Conservation (phyloP, 2,329 filamentous ascomycete genomes). For the Fusarium temperatum region DNA sequence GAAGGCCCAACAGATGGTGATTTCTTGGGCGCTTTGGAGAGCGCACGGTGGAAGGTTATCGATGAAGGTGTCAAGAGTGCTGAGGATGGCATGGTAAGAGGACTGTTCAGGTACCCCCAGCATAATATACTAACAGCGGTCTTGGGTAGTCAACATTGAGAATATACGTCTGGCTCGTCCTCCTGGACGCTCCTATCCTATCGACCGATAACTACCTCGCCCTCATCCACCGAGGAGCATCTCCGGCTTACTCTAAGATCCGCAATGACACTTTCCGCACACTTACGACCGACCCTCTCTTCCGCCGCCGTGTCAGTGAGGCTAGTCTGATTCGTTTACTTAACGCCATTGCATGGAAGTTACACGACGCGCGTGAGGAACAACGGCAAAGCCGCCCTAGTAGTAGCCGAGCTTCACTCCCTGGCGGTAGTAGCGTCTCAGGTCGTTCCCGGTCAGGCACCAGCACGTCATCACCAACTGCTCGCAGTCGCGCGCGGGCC, state of each 20-base stretch:
- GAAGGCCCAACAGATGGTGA: constrained; percentile 82
- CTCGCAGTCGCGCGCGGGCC: constrained; percentile 63
- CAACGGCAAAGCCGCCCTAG: constrained; percentile 52
- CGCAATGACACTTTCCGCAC: constrained; percentile 98
- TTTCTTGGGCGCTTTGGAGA: constrained; percentile 71
- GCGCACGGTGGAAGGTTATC: constrained; percentile 76
- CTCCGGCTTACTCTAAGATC: constrained; percentile 95
- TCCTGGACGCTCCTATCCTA: constrained; percentile 87
- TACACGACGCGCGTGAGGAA: constrained; percentile 78
- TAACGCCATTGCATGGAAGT: constrained; percentile 93
- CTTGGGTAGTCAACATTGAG: constrained; percentile 79
- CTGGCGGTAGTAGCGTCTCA: constrained; percentile 47
- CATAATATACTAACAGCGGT: background rate
- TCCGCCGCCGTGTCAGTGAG: constrained; percentile 93
- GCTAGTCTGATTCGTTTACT: constrained; percentile 93
- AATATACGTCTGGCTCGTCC: constrained; percentile 95
- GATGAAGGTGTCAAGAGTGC: constrained; percentile 81
- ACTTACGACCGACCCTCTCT: constrained; percentile 94
- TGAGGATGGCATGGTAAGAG: constrained; percentile 79
- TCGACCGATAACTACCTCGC: constrained; percentile 88
- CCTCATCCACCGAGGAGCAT: constrained; percentile 91
- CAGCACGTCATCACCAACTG: constrained; percentile 54
- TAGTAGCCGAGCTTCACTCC: constrained; percentile 49
- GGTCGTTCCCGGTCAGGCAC: constrained; percentile 49
- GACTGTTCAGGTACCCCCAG: background rate